Conservation (phyloP, 495 filamentous ascomycete genomes). For the Pyrenula massariospora region DNA sequence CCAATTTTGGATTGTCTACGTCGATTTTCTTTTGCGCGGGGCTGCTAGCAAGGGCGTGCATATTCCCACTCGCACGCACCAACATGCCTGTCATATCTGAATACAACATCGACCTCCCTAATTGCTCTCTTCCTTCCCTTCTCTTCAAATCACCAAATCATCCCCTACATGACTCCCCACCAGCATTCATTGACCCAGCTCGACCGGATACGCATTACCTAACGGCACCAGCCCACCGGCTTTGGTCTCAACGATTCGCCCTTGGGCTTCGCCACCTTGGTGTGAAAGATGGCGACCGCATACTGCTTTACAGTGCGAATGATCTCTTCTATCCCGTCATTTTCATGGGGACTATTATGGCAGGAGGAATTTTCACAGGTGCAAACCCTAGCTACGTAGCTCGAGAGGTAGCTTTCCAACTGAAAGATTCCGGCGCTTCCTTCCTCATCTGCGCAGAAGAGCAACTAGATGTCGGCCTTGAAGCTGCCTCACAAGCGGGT, state of each 20-base stretch:
- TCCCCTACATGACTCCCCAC: conserved; percentile 27
- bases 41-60: no score
- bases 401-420: conserved; percentile 62
- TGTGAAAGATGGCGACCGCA: conserved; percentile 54
- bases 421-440: conserved; percentile 54
- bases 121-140: conserved; percentile 34
- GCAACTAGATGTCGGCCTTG: conserved; percentile 29
- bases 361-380: conserved; percentile 69
- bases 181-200: conserved; percentile 41
- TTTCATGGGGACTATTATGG: conserved; percentile 63
- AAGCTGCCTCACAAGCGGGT: conserved; percentile 28
- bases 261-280: conserved; percentile 55
- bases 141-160: conserved; percentile 35
- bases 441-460: conserved; percentile 47
- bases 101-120: conserved; percentile 27
- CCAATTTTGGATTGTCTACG: no score
- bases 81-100: not conserved
- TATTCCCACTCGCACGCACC: no score
- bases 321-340: conserved; percentile 62
- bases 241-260: conserved; percentile 62
- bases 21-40: no score
- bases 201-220: conserved; percentile 44
- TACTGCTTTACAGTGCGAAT: conserved; percentile 63
- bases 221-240: conserved; percentile 46
- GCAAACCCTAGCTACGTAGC: conserved; percentile 67